A percentile compares a stretch with the other conserved stretches of the same genome.
These are phyloP conservation scores for Tetrapisispora arboricola DNA, from an alignment of 805 yeast species.

Conservation along the genomic window DNA sequence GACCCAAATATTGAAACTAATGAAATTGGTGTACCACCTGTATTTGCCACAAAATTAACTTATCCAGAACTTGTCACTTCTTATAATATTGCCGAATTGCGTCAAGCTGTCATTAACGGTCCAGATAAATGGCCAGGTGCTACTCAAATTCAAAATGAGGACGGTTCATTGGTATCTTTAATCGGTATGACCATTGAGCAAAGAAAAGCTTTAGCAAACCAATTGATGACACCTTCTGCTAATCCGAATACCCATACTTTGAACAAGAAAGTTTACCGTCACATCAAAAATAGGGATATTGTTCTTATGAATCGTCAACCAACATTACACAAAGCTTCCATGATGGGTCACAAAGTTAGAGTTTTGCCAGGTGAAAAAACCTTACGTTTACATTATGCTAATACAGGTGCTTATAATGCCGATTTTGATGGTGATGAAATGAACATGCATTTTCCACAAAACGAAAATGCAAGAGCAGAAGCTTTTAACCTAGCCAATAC, in stretches of 20 bases:
- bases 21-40: slow-evolving; percentile 98
- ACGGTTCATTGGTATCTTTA: slow-evolving; percentile 72
- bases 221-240: slow-evolving; percentile 75
- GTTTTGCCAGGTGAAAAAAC: slow-evolving; percentile 97
- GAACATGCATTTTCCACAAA: slow-evolving; percentile 99
- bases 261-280: slow-evolving; percentile 90
- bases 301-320: slow-evolving; percentile 99
- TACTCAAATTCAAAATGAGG: slow-evolving; percentile 88
- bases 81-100: slow-evolving; percentile 77
- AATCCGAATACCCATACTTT: slow-evolving; percentile 47
- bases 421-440: slow-evolving; percentile 99
- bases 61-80: slow-evolving; percentile 98
- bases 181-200: slow-evolving; percentile 88
- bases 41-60: slow-evolving; percentile 88
- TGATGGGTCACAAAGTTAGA: slow-evolving; percentile 99
- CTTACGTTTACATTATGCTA: slow-evolving; percentile 91
- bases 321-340: slow-evolving; percentile 95
- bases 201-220: slow-evolving; percentile 90
- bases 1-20: slow-evolving; percentile 97
- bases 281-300: slow-evolving; percentile 87
- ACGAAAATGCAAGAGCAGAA: slow-evolving; percentile 93
- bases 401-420: slow-evolving; percentile 97
- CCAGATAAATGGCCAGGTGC: slow-evolving; percentile 99
- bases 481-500: slow-evolving; percentile 93
- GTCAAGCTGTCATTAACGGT: slow-evolving; percentile 94